phyloP scores from a whole-genome alignment of 1,139 yeast species.

The Hanseniaspora gamundiae region DNA sequence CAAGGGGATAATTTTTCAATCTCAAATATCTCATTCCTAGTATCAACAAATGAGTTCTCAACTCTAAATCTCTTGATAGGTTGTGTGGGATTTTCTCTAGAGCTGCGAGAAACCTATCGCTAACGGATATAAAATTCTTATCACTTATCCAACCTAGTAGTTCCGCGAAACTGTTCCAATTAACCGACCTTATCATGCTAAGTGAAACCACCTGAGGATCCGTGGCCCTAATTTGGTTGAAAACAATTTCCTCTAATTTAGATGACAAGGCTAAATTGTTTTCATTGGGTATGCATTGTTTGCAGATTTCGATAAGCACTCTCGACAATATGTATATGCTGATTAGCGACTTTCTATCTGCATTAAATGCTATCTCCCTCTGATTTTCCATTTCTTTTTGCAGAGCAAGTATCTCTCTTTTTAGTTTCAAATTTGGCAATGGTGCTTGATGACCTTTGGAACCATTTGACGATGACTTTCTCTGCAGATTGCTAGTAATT shows the following conservation, averaged over 20 bases:
- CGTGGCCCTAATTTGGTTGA: conserved; percentile 76
- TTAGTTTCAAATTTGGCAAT: neutral
- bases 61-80: conserved; percentile 49
- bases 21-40: conserved; percentile 84
- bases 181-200: conserved; percentile 71
- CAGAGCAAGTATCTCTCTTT: conserved; percentile 10
- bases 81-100: conserved; percentile 64
- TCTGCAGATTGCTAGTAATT: neutral
- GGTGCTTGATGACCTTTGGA: conserved; percentile 15
- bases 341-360: conserved; percentile 77
- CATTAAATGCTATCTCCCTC: conserved; percentile 62
- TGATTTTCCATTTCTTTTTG: conserved; percentile 43
- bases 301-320: conserved; percentile 83
- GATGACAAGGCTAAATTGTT: conserved; percentile 74
- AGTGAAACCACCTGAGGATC: conserved; percentile 61
- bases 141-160: conserved; percentile 84
- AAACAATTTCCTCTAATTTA: conserved; percentile 84
- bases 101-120: conserved; percentile 89
- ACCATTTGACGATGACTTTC: conserved; percentile 8
- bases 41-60: conserved; percentile 60
- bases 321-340: conserved; percentile 87
- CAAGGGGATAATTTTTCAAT: conserved; percentile 74
- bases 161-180: conserved; percentile 89
- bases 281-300: conserved; percentile 63
- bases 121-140: conserved; percentile 70